Conservation (phyloP, 2,329 filamentous ascomycete genomes). For the Penicillium brasilianum region DNA sequence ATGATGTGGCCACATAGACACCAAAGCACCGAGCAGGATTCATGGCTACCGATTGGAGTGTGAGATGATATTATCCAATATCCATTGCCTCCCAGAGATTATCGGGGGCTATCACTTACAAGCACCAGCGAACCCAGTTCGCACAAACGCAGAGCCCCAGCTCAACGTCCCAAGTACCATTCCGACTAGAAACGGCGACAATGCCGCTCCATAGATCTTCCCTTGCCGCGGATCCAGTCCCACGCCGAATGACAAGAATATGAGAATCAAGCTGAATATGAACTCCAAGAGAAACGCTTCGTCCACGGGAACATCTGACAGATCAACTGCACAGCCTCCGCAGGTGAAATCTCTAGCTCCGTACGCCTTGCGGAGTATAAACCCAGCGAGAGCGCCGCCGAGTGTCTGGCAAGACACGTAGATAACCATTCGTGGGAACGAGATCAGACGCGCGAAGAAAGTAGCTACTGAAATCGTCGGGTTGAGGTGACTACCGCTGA, state of each 20-base stretch:
- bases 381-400: not conserved
- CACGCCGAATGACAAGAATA: not conserved
- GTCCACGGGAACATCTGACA: not conserved
- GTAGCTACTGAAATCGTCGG: constrained; percentile 1
- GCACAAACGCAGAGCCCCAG: not conserved
- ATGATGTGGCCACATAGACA: not conserved
- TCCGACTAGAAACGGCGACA: not conserved
- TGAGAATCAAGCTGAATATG: not conserved
- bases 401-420: not conserved
- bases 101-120: not conserved
- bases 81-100: not conserved
- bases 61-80: not conserved
- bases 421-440: not conserved
- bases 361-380: not conserved
- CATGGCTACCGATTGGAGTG: not conserved
- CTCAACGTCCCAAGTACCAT: not conserved
- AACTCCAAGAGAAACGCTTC: not conserved
- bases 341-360: not conserved
- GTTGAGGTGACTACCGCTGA: constrained; percentile 10
- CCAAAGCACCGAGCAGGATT: not conserved
- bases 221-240: not conserved
- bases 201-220: not conserved
- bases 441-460: not conserved
- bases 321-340: not conserved
- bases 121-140: not conserved